Base-by-base conservation (phyloP, 2,329 filamentous ascomycete genomes). In the Claviceps paspali region DNA sequence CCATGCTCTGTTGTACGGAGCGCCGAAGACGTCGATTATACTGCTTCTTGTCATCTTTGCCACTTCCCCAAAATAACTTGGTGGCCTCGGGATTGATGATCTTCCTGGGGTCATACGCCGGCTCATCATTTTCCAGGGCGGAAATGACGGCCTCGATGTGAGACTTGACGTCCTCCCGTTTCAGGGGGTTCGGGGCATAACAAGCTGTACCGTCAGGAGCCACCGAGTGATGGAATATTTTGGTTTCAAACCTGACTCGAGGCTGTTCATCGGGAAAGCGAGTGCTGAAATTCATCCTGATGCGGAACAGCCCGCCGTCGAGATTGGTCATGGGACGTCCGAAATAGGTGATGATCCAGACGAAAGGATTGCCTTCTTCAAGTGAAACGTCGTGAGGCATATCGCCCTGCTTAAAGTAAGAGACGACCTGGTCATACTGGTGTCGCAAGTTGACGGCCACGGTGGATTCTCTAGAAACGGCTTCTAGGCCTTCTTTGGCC, bases 291-390 rank as follows among this genome's bases (percentile, higher is more conserved):
- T 67, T 68, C 38, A 96, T 67, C 49, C 70, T 79, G 55, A 95
- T 79, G 42, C 74, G 75, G 62, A 96, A 88, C 42, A 96, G 71
- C 2, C 88, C 86, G 12, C 87, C 88, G 48, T 96, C 88, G 2
- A 96, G 72, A 47, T 93, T 86, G 5, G 86, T 93, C 80, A 91
- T 92, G 1, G 86, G 84, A 38, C 79, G 74, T 19, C 91, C 91
- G 53, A 95, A 92, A 54, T 94, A 87, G 2, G 84, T 91, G 41
- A 96, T 56, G 15, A 70, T 59, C 91, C 91, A 96, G 15, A 88
- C 68, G 51, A 95, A 95, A 0, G 88, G 87, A 49, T 95, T 96
- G 28, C 68, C 73, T 45, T 91, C 68, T 22, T 82, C 77, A 6
- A 96, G 64, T 39, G 77, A 73, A 27, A 96, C 62, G 47, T 86